Percentiles rank a stretch among this genome's conserved stretches.
phyloP scores from a whole-genome alignment of 2,329 filamentous ascomycete species.

The Cladosporium halotolerans region DNA sequence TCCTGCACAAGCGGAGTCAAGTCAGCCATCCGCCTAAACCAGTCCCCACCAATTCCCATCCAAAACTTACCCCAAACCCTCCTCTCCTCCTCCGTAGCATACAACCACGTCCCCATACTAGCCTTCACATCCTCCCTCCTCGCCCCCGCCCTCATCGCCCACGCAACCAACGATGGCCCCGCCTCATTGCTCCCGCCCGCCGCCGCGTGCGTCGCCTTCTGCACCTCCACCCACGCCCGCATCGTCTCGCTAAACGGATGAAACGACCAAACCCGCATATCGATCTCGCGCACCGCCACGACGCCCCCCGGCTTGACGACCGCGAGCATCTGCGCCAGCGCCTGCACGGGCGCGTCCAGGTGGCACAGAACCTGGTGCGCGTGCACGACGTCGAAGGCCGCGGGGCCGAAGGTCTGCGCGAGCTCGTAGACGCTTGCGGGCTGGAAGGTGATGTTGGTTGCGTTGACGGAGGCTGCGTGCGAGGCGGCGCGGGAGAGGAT shows the following conservation, averaged over 20 bases:
- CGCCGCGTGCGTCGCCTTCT: slow-evolving; percentile 28
- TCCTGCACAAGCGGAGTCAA: background rate
- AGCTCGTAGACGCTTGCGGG: slow-evolving; percentile 30
- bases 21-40: background rate
- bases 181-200: slow-evolving; percentile 20
- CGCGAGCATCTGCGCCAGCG: slow-evolving; percentile 49
- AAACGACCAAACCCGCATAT: slow-evolving; percentile 31
- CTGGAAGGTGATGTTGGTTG: slow-evolving; percentile 36
- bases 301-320: slow-evolving; percentile 50
- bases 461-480: slow-evolving; percentile 31
- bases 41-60: background rate
- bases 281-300: slow-evolving; percentile 42
- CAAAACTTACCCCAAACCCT: slow-evolving; percentile 33
- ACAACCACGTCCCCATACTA: slow-evolving; percentile 38
- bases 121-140: slow-evolving; percentile 33
- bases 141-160: slow-evolving; percentile 35
- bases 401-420: slow-evolving; percentile 35
- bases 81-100: slow-evolving; percentile 33
- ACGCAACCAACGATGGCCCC: slow-evolving; percentile 25
- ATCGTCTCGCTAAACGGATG: slow-evolving; percentile 33
- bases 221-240: slow-evolving; percentile 31
- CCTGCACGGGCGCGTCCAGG: slow-evolving; percentile 44
- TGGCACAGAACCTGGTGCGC: slow-evolving; percentile 55
- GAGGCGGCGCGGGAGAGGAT: slow-evolving; percentile 37
- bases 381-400: slow-evolving; percentile 54